Base-by-base conservation (phyloP, 2,329 filamentous ascomycete species). In the Colletotrichum salicis region DNA sequence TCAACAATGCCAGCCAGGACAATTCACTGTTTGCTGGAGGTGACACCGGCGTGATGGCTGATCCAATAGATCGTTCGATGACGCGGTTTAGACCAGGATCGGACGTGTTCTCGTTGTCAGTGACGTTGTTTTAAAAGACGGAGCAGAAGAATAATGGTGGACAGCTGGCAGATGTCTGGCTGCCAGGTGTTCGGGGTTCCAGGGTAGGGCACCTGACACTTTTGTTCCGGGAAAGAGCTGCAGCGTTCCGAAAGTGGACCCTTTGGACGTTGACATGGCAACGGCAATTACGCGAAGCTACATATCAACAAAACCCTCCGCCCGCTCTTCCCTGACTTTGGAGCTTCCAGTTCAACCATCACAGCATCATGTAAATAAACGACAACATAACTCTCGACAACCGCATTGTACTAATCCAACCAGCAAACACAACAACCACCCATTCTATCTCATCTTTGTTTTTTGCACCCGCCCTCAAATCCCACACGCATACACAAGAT, bases 401-500 rank as follows among this genome's bases (percentile, higher is more conserved):
- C 29, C 22, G 22, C 51, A 56, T 41, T 62, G n/a, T 70, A 70
- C 70, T 70, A 66, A 72, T 48, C 41, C 33, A 24, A n/a, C n/a
- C 59, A 71, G 69, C 65, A 56, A 52, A 33, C 33, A 19, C 33
- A 13, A 55, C 33, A 15, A 59, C 12, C 31, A 33, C 54, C 52
- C 31, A 12, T 61, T 65, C 48, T 70, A 24, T 24, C 41, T 54
- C 65, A 66, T 72, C 55, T 62, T 71, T 64, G 54, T 51, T 64
- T 56, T n/a, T 19, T 48, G 19, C 41, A n/a, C 11, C 11, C 11
- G 12, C 33, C 11, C 22, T 45, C 29, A 22, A n/a, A 27, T 45
- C 45, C 19, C 27, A 33, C 27, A 33, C 22, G 22, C 55, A 41
- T 67, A 31, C 45, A 41, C 70, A 66, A 57, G 35, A 89, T 90